phyloP scores from a whole-genome alignment of 331 rosid genomes.

The Quercus tomentella region DNA sequence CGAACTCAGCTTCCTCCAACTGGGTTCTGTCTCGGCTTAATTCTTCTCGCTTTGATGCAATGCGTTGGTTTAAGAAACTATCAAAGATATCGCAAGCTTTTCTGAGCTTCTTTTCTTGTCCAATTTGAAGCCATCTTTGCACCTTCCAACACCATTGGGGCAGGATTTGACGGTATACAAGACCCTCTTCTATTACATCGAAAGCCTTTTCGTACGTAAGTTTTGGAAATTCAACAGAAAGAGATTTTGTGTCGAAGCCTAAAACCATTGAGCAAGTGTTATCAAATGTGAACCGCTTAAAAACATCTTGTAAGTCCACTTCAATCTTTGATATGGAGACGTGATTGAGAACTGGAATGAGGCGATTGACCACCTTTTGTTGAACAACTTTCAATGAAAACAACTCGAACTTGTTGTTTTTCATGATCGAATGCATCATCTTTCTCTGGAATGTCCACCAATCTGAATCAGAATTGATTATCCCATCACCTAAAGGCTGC shows the following conservation, averaged over 20 bases:
- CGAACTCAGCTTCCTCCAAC: background rate
- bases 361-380: conserved; percentile 2
- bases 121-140: conserved; percentile 15
- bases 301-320: conserved; percentile 32
- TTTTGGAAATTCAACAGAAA: conserved; percentile 16
- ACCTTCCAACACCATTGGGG: conserved; percentile 18
- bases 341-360: conserved; percentile 18
- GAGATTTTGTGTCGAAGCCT: conserved; percentile 17
- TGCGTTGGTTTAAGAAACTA: conserved; percentile 3
- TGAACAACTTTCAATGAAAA: conserved; percentile 13
- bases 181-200: conserved; percentile 9
- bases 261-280: conserved; percentile 14
- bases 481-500: conserved; percentile 50
- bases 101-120: conserved; percentile 6
- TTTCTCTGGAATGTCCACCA: conserved; percentile 41
- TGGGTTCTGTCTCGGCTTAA: background rate
- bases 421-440: conserved; percentile 15
- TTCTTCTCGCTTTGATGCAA: background rate
- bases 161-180: background rate
- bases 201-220: conserved; percentile 3
- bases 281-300: conserved; percentile 12
- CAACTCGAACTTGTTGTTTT: conserved; percentile 13
- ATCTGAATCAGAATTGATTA: conserved; percentile 33
- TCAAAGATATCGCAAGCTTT: conserved; percentile 21
- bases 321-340: background rate